phyloP scores from a whole-genome alignment of 441 rosid species.

The Geranium incanum region DNA sequence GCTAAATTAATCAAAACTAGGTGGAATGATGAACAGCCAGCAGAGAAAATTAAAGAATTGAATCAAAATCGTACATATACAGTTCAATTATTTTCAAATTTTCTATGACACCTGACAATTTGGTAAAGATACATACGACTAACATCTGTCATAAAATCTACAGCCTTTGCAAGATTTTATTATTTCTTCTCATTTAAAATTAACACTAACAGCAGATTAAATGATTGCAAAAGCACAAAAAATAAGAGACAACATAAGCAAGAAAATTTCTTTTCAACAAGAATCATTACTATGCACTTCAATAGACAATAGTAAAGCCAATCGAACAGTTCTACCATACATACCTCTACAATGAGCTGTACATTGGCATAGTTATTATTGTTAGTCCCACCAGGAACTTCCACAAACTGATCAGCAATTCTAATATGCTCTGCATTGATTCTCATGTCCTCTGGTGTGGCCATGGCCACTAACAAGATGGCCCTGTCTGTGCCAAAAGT shows the following conservation, averaged over 20 bases:
- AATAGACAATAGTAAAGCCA: conserved; percentile 1
- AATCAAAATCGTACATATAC: neutral
- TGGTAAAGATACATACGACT: neutral
- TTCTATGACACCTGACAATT: conserved; percentile 14
- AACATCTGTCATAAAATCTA: neutral
- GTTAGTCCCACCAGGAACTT: conserved; percentile 99
- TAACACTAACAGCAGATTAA: neutral
- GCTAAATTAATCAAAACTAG: conserved; percentile 8
- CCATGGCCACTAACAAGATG: conserved; percentile 94
- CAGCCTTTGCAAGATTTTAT: neutral
- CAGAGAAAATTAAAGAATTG: conserved; percentile 1
- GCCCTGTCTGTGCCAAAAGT: conserved; percentile 97
- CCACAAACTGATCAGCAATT: conserved; percentile 99
- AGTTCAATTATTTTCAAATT: conserved; percentile 8
- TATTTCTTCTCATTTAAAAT: neutral
- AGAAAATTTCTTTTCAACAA: neutral
- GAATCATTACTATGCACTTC: neutral
- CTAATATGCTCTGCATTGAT: conserved; percentile 98
- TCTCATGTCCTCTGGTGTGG: conserved; percentile 99
- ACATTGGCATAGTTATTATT: conserved; percentile 98
- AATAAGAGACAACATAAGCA: neutral
- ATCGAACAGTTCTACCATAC: conserved; percentile 16
- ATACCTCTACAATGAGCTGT: conserved; percentile 96
- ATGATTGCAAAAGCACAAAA: neutral
- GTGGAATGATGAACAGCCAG: neutral